Percentiles rank a stretch among this genome's conserved stretches.
Conservation (phyloP, 129 eudicot species). For the Kitagawia praeruptora region DNA sequence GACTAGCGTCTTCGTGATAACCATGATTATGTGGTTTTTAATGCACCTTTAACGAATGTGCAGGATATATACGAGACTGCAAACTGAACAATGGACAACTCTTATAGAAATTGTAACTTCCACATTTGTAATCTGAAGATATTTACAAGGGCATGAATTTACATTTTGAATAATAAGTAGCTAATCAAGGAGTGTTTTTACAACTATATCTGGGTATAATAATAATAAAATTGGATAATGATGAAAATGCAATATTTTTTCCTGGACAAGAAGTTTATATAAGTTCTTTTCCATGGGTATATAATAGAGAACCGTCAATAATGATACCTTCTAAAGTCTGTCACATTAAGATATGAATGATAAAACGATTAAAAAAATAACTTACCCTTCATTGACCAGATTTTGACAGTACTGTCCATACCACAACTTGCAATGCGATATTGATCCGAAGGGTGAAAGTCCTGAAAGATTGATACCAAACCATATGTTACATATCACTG, state of each 20-base stretch:
- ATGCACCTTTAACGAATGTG: neutral
- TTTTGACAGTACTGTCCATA: slow-evolving; percentile 94
- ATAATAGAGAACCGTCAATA: neutral
- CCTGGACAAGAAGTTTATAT: neutral
- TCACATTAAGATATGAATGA: neutral
- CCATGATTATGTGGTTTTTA: neutral
- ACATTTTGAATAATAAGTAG: neutral
- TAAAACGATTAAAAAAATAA: neutral
- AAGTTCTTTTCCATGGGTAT: neutral
- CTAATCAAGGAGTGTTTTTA: neutral
- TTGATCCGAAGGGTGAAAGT: slow-evolving; percentile 95
- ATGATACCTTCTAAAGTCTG: neutral
- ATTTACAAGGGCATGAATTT: neutral
- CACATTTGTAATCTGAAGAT: too few species aligned
- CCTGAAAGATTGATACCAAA: slow-evolving; percentile 34
- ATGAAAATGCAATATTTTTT: too few species aligned
- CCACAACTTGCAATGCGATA: slow-evolving; percentile 98
- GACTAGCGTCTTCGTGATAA: too few species aligned
- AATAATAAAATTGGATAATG: too few species aligned
- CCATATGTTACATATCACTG: neutral
- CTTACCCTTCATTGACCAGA: slow-evolving; percentile 98
- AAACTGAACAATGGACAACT: neutral
- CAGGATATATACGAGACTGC: neutral
- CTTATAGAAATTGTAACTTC: too few species aligned
- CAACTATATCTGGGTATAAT: neutral